These are phyloP conservation scores for Setaria italica DNA, from an alignment of 202 grass and related monocot species.

Conservation along the genomic window DNA sequence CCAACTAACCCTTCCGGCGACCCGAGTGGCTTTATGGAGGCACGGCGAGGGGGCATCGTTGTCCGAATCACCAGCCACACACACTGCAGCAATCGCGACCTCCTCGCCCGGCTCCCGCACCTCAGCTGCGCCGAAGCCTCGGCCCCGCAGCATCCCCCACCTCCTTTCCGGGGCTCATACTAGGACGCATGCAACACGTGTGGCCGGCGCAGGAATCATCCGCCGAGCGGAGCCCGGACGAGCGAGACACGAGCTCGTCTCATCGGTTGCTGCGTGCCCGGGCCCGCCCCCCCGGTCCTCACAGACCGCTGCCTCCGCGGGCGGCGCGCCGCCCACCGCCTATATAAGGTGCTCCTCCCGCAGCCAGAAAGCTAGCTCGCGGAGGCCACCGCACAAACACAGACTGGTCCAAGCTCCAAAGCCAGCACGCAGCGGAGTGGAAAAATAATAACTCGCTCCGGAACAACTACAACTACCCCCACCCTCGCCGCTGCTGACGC, in stretches of 20 bases:
- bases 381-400: too few species aligned
- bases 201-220: slow-evolving; percentile 14
- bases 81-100: too few species aligned
- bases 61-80: slow-evolving; percentile 40
- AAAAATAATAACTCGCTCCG: too few species aligned
- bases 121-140: too few species aligned
- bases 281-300: not conserved
- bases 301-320: not conserved
- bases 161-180: too few species aligned
- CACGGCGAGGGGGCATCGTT: slow-evolving; percentile 27
- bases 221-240: not conserved
- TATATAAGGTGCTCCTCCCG: slow-evolving; percentile 39
- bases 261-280: not conserved
- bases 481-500: not conserved
- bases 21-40: not conserved
- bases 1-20: not conserved
- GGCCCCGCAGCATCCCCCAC: too few species aligned
- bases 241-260: not conserved
- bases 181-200: slow-evolving; percentile 51
- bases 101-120: too few species aligned
- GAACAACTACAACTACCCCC: too few species aligned
- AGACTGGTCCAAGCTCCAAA: slow-evolving; percentile 23
- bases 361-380: slow-evolving; percentile 5
- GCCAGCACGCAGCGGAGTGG: not conserved
- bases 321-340: not conserved